phyloP scores from a whole-genome alignment of 2,329 filamentous ascomycete genomes.

The Amphichorda felina region DNA sequence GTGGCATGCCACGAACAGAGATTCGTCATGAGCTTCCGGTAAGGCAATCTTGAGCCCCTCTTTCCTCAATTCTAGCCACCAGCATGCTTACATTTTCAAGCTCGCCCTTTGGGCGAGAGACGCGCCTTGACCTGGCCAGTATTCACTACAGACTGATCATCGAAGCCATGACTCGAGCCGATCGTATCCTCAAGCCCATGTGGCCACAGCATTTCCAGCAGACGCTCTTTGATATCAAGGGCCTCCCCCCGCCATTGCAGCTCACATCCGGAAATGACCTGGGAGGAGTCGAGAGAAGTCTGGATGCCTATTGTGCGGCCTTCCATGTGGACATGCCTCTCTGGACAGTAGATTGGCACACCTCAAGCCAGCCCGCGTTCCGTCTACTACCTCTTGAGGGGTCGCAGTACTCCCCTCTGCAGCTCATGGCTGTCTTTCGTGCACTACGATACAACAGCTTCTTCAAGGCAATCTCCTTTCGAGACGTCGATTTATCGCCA shows the following conservation, averaged over 20 bases:
- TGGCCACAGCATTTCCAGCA: conserved; percentile 46
- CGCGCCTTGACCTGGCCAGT: conserved; percentile 38
- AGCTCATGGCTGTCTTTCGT: conserved; percentile 44
- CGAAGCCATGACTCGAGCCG: conserved; percentile 38
- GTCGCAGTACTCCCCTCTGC: conserved; percentile 31
- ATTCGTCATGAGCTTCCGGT: conserved; percentile 44
- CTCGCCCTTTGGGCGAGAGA: conserved; percentile 28
- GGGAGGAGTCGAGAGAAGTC: conserved; percentile 39
- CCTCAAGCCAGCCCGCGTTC: conserved; percentile 36
- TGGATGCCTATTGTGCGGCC: conserved; percentile 42
- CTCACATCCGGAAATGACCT: conserved; percentile 42
- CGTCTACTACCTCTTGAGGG: conserved; percentile 32
- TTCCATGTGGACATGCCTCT: conserved; percentile 36
- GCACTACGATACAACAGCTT: conserved; percentile 47
- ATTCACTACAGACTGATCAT: conserved; percentile 41
- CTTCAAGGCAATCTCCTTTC: conserved; percentile 45
- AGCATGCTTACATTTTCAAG: conserved; percentile 11
- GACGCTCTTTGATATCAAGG: conserved; percentile 38
- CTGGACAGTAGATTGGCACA: conserved; percentile 36
- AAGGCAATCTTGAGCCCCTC: conserved; percentile 11
- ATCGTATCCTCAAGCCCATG: conserved; percentile 43
- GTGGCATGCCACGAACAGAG: conserved; percentile 40
- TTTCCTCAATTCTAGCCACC: no score
- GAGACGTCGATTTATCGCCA: conserved; percentile 34
- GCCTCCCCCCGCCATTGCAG: conserved; percentile 38